A percentile compares a stretch with the other conserved stretches of the same genome.
These are phyloP conservation scores for Prinsepia uniflora DNA, from an alignment of 306 rosid species.

Conservation along the genomic window DNA sequence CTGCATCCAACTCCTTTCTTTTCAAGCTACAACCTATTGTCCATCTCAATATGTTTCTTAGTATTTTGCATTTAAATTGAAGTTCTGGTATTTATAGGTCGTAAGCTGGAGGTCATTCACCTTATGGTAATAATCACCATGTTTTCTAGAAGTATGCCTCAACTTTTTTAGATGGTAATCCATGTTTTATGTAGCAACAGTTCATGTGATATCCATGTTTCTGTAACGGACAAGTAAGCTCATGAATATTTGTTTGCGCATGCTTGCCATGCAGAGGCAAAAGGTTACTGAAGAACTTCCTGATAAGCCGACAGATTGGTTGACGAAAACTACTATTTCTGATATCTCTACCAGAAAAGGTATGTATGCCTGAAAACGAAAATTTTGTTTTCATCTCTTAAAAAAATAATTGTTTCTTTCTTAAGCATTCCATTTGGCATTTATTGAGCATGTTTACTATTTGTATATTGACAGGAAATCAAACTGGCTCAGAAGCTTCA, in stretches of 20 bases:
- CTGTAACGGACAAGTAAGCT: conserved; percentile 8
- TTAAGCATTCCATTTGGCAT: background rate
- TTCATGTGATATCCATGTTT: background rate
- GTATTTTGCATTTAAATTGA: too few relatives aligned
- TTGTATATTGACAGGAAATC: conserved; percentile 42
- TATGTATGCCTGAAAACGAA: background rate
- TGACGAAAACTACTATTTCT: conserved; percentile 39
- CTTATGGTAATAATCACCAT: background rate
- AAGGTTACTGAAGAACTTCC: conserved; percentile 38
- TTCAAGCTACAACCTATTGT: too few relatives aligned
- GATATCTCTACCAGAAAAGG: conserved; percentile 43
- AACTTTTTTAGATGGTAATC: background rate
- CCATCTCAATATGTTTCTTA: too few relatives aligned
- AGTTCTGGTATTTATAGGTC: too few relatives aligned
- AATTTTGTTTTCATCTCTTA: background rate
- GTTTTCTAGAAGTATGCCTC: too few relatives aligned
- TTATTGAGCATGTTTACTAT: conserved; percentile 3
- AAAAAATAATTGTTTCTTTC: background rate
- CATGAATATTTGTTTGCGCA: conserved; percentile 5
- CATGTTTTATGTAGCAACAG: background rate
- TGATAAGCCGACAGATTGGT: conserved; percentile 40
- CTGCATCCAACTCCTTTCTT: too few relatives aligned
- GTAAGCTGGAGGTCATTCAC: background rate
- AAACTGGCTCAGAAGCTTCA: conserved; percentile 17
- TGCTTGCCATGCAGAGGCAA: conserved; percentile 43